Percentiles rank a stretch among this genome's conserved stretches.
Conservation (phyloP, 2,329 filamentous ascomycete genomes). For the Stagonosporopsis vannaccii region DNA sequence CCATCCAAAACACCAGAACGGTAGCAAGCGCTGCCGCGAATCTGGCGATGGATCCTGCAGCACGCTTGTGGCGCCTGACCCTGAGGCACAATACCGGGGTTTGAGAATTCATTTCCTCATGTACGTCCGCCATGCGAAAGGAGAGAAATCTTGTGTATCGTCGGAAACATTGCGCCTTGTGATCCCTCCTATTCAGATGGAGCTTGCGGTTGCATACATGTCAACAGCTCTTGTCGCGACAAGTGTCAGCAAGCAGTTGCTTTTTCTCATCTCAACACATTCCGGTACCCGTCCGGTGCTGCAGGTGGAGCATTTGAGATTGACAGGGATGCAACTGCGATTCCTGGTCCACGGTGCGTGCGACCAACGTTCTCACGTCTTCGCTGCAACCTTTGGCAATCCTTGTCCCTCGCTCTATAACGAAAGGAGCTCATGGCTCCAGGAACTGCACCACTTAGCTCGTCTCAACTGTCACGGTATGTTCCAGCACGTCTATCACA, state of each 20-base stretch:
- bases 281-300: slow-evolving; percentile 5
- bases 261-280: slow-evolving; percentile 2
- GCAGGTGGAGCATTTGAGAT: slow-evolving; percentile 12
- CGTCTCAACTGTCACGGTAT: background rate
- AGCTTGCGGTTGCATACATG: slow-evolving; percentile 15
- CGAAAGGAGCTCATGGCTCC: background rate
- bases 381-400: background rate
- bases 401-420: background rate
- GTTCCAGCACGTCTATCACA: background rate
- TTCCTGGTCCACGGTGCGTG: slow-evolving; percentile 9
- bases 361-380: slow-evolving; percentile 4
- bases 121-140: slow-evolving; percentile 13
- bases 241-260: slow-evolving; percentile 3
- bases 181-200: slow-evolving; percentile 7
- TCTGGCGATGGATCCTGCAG: slow-evolving; percentile 15
- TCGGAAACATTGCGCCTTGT: slow-evolving; percentile 13
- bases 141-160: slow-evolving; percentile 15
- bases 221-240: slow-evolving; percentile 10
- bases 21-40: slow-evolving; percentile 8
- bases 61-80: slow-evolving; percentile 28
- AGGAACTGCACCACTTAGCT: background rate
- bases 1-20: background rate
- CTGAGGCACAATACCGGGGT: slow-evolving; percentile 21
- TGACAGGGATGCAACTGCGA: background rate
- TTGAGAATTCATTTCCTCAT: slow-evolving; percentile 23